phyloP scores from a whole-genome alignment of 2,329 filamentous ascomycete genomes.

The Paracamarosporium sp. region DNA sequence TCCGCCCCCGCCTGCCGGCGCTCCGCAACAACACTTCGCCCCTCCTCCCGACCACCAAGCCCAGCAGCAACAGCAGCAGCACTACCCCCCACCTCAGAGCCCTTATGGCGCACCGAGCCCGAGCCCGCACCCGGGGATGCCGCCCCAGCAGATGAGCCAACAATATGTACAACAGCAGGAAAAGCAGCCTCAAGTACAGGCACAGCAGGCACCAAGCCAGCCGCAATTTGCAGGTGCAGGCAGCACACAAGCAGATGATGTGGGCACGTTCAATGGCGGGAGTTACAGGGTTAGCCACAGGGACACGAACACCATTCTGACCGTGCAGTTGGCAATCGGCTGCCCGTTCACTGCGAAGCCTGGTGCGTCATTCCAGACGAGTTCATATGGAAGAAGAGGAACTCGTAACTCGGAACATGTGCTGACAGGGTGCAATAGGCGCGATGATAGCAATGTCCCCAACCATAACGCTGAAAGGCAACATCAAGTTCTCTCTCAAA shows the following conservation, averaged over 20 bases:
- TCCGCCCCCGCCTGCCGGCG: conserved; percentile 36
- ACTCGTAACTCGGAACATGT: background rate
- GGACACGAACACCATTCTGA: conserved; percentile 88
- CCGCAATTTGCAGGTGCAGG: conserved; percentile 70
- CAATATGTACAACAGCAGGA: conserved; percentile 34
- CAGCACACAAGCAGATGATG: conserved; percentile 73
- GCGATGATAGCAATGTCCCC: conserved; percentile 96
- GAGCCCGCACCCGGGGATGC: conserved; percentile 44
- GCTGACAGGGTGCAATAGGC: conserved; percentile 54
- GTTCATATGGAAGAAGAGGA: too few relatives aligned
- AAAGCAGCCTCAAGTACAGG: conserved; percentile 34
- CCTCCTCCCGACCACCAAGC: conserved; percentile 37
- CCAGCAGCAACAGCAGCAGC: conserved; percentile 33
- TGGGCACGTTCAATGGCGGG: conserved; percentile 97
- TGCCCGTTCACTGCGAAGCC: conserved; percentile 84
- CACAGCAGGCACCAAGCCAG: conserved; percentile 47
- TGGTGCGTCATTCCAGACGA: conserved; percentile 52
- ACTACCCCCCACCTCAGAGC: conserved; percentile 18
- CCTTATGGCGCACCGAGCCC: conserved; percentile 42
- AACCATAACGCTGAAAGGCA: conserved; percentile 81
- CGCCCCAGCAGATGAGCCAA: conserved; percentile 33
- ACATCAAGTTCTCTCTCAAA: conserved; percentile 85
- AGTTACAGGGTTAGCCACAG: conserved; percentile 93
- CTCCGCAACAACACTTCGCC: conserved; percentile 38
- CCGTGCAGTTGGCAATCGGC: conserved; percentile 86